phyloP scores from a whole-genome alignment of 2,329 filamentous ascomycete genomes.

The Blastomyces gilchristii region DNA sequence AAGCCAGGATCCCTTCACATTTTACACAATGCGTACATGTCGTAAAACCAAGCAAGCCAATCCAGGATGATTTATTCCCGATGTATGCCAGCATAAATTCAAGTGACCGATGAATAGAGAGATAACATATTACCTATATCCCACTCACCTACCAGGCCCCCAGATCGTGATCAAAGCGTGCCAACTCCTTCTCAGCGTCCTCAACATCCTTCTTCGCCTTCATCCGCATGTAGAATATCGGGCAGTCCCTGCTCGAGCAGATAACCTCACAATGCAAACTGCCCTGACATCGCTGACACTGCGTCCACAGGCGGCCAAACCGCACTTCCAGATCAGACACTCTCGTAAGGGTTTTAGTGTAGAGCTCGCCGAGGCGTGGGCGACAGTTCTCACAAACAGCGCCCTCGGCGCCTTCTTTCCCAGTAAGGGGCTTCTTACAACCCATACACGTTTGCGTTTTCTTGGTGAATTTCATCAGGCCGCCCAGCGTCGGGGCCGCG shows the following conservation, averaged over 20 bases:
- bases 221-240: constrained; percentile 99
- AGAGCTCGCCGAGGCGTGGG: constrained; percentile 79
- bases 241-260: constrained; percentile 90
- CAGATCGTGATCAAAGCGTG: constrained; percentile 77
- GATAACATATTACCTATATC: not conserved
- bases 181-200: constrained; percentile 82
- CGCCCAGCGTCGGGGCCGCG: constrained; percentile 80
- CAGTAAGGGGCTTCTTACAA: constrained; percentile 88
- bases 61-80: not conserved
- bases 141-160: constrained; percentile 49
- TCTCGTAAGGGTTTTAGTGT: constrained; percentile 79
- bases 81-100: not conserved
- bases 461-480: constrained; percentile 96
- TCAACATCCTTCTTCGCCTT: constrained; percentile 99
- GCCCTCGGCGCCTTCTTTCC: constrained; percentile 66
- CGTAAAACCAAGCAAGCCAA: not conserved
- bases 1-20: not conserved
- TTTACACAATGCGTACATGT: not conserved
- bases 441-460: constrained; percentile 98
- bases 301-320: constrained; percentile 90
- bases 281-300: constrained; percentile 94
- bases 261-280: constrained; percentile 98
- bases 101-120: not conserved
- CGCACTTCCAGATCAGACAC: constrained; percentile 86
- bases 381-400: constrained; percentile 83